Evolutionary conservation across 805 yeast genomes (phyloP).

Genomic region (Osmozyma mogii): DNA sequence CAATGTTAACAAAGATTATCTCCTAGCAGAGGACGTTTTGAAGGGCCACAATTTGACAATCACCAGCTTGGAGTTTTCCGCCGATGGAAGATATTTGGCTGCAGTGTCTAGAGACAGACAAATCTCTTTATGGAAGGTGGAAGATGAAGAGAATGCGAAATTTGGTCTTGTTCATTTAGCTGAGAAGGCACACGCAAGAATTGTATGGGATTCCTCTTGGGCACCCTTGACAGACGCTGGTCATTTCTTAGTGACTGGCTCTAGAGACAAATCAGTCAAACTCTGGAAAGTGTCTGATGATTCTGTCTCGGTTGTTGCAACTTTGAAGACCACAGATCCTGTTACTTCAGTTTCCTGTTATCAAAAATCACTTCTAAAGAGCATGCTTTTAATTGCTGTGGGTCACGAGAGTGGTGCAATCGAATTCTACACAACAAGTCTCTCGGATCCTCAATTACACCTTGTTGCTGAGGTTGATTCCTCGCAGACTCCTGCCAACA

Average conservation of each 20-base stretch:
- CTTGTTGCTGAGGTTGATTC: conserved; percentile 27
- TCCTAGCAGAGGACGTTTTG: conserved; percentile 37
- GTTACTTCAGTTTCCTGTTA: conserved; percentile 62
- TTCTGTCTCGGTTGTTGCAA: conserved; percentile 25
- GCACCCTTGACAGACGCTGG: conserved; percentile 33
- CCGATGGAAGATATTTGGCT: conserved; percentile 53
- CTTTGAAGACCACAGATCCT: conserved; percentile 44
- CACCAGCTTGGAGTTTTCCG: conserved; percentile 73
- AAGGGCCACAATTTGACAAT: conserved; percentile 77
- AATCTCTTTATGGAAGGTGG: conserved; percentile 61
- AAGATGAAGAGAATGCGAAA: conserved; percentile 17
- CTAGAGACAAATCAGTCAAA: conserved; percentile 77
- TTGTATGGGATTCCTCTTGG: conserved; percentile 96
- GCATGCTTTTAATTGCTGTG: conserved; percentile 33
- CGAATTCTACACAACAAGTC: conserved; percentile 31
- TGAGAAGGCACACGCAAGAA: conserved; percentile 80
- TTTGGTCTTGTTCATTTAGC: conserved; percentile 37
- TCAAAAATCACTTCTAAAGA: conserved; percentile 17
- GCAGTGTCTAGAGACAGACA: conserved; percentile 88
- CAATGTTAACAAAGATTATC: conserved; percentile 49
- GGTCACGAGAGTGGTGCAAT: conserved; percentile 71
- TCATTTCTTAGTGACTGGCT: conserved; percentile 64
- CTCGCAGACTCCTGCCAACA: conserved; percentile 48
- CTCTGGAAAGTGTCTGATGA: conserved; percentile 50
- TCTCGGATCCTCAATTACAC: conserved; percentile 12